A percentile compares a stretch with the other conserved stretches of the same genome.
Evolutionary conservation across 768 basidiomycete genomes (phyloP).

Genomic region (Mycena pura): DNA sequence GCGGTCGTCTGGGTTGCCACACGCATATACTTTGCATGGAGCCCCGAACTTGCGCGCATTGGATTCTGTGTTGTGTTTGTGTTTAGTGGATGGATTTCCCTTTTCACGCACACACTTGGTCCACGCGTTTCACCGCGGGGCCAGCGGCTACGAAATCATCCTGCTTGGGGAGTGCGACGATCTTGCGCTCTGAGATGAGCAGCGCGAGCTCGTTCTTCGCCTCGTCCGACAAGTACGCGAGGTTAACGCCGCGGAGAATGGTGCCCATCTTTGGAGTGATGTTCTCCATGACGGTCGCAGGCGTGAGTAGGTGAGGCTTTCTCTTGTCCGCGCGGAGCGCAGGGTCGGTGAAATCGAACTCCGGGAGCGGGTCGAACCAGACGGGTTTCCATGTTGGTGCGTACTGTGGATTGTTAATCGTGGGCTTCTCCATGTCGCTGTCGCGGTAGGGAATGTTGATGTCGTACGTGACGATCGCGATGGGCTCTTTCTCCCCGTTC

Average conservation of each 20-base stretch:
- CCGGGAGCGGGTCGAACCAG: conserved; percentile 26
- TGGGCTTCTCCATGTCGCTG: conserved; percentile 10
- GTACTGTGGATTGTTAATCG: conserved; percentile 23
- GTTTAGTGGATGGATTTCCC: no score
- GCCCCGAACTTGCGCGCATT: no score
- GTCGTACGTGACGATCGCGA: conserved; percentile 29
- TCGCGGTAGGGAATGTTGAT: conserved; percentile 28
- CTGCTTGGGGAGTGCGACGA: conserved; percentile 28
- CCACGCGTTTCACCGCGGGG: no score
- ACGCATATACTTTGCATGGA: no score
- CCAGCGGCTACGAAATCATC: conserved; percentile 27
- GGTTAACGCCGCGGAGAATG: conserved; percentile 20
- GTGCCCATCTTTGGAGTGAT: conserved; percentile 29
- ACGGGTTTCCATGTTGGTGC: conserved; percentile 26
- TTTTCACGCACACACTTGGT: no score
- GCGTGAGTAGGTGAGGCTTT: conserved; percentile 18
- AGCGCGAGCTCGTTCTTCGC: conserved; percentile 30
- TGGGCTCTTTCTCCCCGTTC: conserved; percentile 1
- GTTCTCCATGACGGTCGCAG: conserved; percentile 1
- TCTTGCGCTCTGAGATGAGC: conserved; percentile 26
- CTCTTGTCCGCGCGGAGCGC: conserved; percentile 25
- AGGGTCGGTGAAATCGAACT: conserved; percentile 28
- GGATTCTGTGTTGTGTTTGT: no score
- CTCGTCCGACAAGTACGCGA: conserved; percentile 13
- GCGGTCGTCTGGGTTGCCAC: no score